Percentiles rank a stretch among this genome's conserved stretches.
These are phyloP conservation scores for Salix viminalis DNA, from an alignment of 345 rosid species.

Conservation along the genomic window DNA sequence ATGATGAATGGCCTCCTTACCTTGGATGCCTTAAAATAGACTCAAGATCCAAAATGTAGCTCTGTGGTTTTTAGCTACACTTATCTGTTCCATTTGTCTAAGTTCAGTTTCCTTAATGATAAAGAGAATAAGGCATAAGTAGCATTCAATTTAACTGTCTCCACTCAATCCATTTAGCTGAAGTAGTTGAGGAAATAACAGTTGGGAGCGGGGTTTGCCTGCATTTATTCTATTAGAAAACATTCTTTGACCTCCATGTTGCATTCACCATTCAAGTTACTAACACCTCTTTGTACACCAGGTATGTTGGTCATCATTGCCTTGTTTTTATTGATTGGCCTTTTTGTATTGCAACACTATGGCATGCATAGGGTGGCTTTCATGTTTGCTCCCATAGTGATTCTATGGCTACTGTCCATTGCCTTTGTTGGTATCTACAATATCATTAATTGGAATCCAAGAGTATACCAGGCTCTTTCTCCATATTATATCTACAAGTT, in stretches of 20 bases:
- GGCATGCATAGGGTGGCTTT: conserved; percentile 73
- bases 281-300: conserved; percentile 29
- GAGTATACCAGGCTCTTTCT: conserved; percentile 68
- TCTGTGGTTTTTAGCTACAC: not conserved
- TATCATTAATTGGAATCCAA: conserved; percentile 76
- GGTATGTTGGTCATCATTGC: conserved; percentile 71
- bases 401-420: conserved; percentile 66
- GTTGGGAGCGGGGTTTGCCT: not conserved
- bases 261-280: conserved; percentile 10
- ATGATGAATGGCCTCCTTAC: not conserved
- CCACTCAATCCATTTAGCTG: not conserved
- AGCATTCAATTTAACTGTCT: not conserved
- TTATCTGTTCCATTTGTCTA: not conserved
- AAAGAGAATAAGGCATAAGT: not conserved
- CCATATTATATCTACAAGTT: conserved; percentile 66
- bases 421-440: conserved; percentile 71
- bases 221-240: conserved; percentile 1
- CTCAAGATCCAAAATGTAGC: not conserved
- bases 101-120: not conserved
- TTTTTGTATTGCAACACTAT: conserved; percentile 82
- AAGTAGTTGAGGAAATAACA: not conserved
- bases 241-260: not conserved
- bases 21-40: not conserved
- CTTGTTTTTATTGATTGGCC: conserved; percentile 65
- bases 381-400: conserved; percentile 69